These are phyloP conservation scores for Lupinus albus DNA, from an alignment of 306 rosid genomes.

Conservation along the genomic window DNA sequence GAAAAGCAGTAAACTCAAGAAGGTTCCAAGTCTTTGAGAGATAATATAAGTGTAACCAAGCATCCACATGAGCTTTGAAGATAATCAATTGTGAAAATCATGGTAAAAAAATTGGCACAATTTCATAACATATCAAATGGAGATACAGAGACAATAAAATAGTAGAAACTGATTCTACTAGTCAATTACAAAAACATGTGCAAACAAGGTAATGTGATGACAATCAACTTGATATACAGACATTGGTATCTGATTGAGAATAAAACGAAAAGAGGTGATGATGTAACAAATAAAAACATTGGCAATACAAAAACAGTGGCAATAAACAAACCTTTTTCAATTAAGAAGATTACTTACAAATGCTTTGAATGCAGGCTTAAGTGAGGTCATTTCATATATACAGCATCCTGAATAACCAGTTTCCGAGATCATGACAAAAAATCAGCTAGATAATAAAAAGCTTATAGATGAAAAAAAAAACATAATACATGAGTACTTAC, in stretches of 20 bases:
- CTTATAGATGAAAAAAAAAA: constrained; percentile 6
- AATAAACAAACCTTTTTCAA: constrained; percentile 13
- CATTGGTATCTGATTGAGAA: constrained; percentile 5
- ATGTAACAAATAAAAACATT: background rate
- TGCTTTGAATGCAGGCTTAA: constrained; percentile 86
- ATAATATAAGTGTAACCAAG: constrained; percentile 1
- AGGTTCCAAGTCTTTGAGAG: constrained; percentile 10
- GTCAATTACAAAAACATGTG: constrained; percentile 17
- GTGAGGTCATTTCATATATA: constrained; percentile 84
- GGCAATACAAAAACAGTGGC: background rate
- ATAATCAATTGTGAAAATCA: constrained; percentile 1
- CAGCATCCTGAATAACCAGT: constrained; percentile 76
- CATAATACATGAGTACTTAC: constrained; percentile 47
- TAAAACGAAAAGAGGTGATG: background rate
- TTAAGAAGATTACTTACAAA: constrained; percentile 63
- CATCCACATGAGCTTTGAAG: constrained; percentile 3
- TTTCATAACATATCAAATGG: constrained; percentile 10
- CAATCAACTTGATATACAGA: constrained; percentile 14
- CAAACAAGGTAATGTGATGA: background rate
- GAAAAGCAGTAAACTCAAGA: constrained; percentile 21
- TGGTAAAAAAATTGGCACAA: background rate
- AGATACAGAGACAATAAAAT: background rate
- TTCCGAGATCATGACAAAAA: constrained; percentile 26
- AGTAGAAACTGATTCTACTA: background rate
- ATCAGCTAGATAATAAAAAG: constrained; percentile 29